phyloP scores from a whole-genome alignment of 2,329 filamentous ascomycete species.

The Fusarium citri region DNA sequence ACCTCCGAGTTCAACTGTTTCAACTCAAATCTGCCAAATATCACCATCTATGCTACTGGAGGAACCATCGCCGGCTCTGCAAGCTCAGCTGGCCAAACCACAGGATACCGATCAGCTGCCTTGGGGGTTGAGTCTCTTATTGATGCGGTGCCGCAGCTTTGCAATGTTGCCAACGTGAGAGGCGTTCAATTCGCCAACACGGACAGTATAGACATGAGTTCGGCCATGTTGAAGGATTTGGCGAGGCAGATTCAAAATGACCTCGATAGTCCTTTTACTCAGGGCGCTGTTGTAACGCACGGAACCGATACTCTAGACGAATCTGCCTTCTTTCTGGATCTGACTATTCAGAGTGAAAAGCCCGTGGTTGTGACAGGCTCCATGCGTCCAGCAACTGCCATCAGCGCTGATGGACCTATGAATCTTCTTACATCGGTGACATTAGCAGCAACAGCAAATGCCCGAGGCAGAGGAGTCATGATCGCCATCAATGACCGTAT shows the following conservation, averaged over 20 bases:
- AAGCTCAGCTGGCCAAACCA: constrained; percentile 59
- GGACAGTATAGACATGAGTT: constrained; percentile 60
- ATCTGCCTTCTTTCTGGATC: constrained; percentile 71
- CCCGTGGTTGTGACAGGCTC: constrained; percentile 70
- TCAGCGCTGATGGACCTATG: constrained; percentile 71
- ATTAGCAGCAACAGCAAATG: constrained; percentile 61
- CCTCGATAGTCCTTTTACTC: constrained; percentile 55
- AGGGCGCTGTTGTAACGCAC: constrained; percentile 70
- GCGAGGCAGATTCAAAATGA: constrained; percentile 61
- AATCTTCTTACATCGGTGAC: constrained; percentile 71
- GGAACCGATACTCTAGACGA: constrained; percentile 75
- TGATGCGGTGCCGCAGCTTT: constrained; percentile 65
- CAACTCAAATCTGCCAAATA: constrained; percentile 58
- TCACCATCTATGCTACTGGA: constrained; percentile 68
- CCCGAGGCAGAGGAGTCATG: constrained; percentile 65
- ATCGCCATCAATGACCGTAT: constrained; percentile 73
- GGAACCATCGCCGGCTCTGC: constrained; percentile 69
- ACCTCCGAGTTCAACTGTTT: constrained; percentile 43
- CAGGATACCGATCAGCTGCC: constrained; percentile 56
- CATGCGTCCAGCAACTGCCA: constrained; percentile 71
- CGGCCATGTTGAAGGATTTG: constrained; percentile 60
- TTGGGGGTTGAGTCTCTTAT: constrained; percentile 64
- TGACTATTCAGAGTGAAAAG: constrained; percentile 67
- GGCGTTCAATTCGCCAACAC: constrained; percentile 65
- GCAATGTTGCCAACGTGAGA: constrained; percentile 65